These are phyloP conservation scores for Crithidia bombi DNA, from an alignment of 208 protist species.

Conservation along the genomic window DNA sequence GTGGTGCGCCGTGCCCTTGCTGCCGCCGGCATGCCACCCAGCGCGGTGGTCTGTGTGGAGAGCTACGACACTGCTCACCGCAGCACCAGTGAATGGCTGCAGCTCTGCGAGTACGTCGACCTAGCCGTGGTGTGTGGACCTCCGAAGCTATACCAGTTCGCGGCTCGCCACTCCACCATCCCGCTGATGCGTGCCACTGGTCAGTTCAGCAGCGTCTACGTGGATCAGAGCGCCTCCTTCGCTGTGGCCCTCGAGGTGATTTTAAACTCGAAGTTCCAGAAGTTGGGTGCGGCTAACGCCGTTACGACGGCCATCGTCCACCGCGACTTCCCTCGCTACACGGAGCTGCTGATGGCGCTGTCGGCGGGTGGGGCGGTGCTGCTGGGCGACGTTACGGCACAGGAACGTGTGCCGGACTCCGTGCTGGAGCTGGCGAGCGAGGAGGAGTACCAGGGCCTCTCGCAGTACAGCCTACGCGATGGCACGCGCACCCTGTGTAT, in stretches of 20 bases:
- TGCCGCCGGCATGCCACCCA: constrained; percentile 38
- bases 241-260: constrained; percentile 52
- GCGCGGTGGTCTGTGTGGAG: constrained; percentile 51
- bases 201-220: constrained; percentile 56
- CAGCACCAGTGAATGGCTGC: constrained; percentile 47
- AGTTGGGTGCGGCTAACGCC: constrained; percentile 49
- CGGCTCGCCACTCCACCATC: constrained; percentile 41
- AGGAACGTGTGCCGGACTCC: constrained; percentile 42
- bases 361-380: constrained; percentile 34
- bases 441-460: constrained; percentile 56
- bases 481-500: constrained; percentile 48
- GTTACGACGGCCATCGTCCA: constrained; percentile 57
- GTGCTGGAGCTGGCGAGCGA: constrained; percentile 49
- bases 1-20: constrained; percentile 38
- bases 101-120: constrained; percentile 48
- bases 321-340: constrained; percentile 50
- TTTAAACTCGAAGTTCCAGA: constrained; percentile 60
- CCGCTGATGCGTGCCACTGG: constrained; percentile 56
- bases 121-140: constrained; percentile 60
- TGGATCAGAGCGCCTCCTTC: constrained; percentile 60
- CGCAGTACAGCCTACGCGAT: constrained; percentile 39
- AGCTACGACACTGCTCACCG: constrained; percentile 40
- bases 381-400: constrained; percentile 43
- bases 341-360: constrained; percentile 55
- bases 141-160: constrained; percentile 56